Base-by-base conservation (phyloP, 306 rosid genomes). In the Luffa acutangula region DNA sequence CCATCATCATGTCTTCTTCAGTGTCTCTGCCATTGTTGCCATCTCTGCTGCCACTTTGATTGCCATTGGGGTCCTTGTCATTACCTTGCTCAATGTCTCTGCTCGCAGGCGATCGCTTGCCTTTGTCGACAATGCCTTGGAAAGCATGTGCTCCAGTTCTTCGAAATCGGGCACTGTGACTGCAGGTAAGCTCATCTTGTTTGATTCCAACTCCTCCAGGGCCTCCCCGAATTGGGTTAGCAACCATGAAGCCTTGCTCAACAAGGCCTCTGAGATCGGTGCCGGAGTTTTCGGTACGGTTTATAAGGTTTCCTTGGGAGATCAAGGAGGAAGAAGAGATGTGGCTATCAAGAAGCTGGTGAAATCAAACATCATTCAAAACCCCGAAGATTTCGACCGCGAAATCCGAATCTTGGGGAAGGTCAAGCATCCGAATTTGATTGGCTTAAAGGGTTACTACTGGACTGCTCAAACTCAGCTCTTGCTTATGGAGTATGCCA, bases 281-380 rank as follows among this genome's bases (percentile, higher is more conserved):
- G 92, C 82, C 43, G 97, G 98, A 74, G 93, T 89, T 7, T 95
- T 95, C 46, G 98, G 98, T 79, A 92, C 95, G 14, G 97, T 95
- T 25, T 89, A 88, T 88, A 95, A 91, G 82, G 92, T 89, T 58
- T 69, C 92, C 13, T 52, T 91, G 52, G 98, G 93, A 78, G 83
- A 87, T 70, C 90, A 85, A 71, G 96, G 89, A 17, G 85, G 91
- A 12, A 70, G 76, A 83, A 70, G 76, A 83, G 53, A 80, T 69
- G 90, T 91, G 3, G 96, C 97, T 49, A 89, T 95, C 54, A 92
- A 93, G 82, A 92, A 83, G 87, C 93, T 95, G 58, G 84, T 88
- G 15, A 87, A 89, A 11, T 81, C 94, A 25, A 86, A 89, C 80
- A 84, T 87, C 58, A 87, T 91, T 39, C 96, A 86, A 77, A 79